Base-by-base conservation (phyloP, 441 rosid genomes). In the Corymbia citriodora region DNA sequence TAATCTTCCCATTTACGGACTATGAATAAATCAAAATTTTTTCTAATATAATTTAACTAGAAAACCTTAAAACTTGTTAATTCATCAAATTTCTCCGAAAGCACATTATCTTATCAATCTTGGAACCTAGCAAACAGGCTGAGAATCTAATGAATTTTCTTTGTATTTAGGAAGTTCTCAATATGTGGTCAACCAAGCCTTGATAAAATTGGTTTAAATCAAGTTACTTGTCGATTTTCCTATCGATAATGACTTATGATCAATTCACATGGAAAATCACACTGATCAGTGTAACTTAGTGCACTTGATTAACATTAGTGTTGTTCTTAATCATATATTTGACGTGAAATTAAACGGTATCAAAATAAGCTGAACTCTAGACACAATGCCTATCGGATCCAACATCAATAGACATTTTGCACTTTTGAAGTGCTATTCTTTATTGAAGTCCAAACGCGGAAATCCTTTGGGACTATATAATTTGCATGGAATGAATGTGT, bases 241-340 rank as follows among this genome's bases (percentile, higher is more conserved):
- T 33, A 57, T 57, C 5, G 1, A 33, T 5, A 45, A 17, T 0
- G 1, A 0, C 48, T 33, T 33, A 9, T 2, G 48, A 65, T 65
- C 10, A n/a, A 65, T 29, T n/a, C 2, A 2, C 1, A 65, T 0
- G 19, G 36, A 7, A 7, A n/a, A n/a, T 65, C 72, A n/a, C 14
- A 65, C n/a, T 65, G 5, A 63, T 63, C 0, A 29, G 2, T 14
- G 72, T n/a, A 65, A 31, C 31, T 29, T 13, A 27, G 72, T 65
- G 19, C 36, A 3, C 72, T 65, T 0, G 0, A 65, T 65, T 65
- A 65, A 65, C 6, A 65, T 65, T n/a, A 65, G 19, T 7, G 2
- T 14, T n/a, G 36, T 65, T 65, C 31, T 65, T 0, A 0, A 65
- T n/a, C 72, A 29, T 7, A n/a, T 65, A n/a, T 14, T 65, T 0